Evolutionary conservation across 1,284 basidiomycete species (phyloP), one percentile per base, ranked within the genome.

Genomic region (Coniophora puteana): DNA sequence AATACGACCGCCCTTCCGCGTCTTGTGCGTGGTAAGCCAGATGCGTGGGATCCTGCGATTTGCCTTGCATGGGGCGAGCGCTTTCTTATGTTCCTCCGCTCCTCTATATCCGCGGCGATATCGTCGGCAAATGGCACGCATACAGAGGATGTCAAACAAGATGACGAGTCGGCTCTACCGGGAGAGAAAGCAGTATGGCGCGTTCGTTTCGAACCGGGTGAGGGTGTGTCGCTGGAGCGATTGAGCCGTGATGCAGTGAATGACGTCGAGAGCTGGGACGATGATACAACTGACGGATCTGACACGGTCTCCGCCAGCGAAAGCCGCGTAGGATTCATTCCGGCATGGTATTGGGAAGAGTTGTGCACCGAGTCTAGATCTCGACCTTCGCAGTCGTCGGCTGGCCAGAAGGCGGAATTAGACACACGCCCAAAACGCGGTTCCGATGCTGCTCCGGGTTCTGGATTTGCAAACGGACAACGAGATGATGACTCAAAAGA

Each of bases 261-360:
- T 36, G 83, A 86, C 14, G 84, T 88, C 1, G 62, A 61, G 40
- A 74, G 64, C 18, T 78, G 74, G 4, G 85, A 86, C 55, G 80
- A 84, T 37, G n/a, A n/a, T n/a, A n/a, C n/a, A n/a, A n/a, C n/a
- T n/a, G n/a, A n/a, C n/a, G n/a, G n/a, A n/a, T n/a, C n/a, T n/a
- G n/a, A n/a, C n/a, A n/a, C n/a, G n/a, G n/a, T n/a, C n/a, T n/a
- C n/a, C n/a, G n/a, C n/a, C n/a, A n/a, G n/a, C n/a, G n/a, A n/a
- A n/a, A n/a, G n/a, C n/a, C 67, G 88, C 41, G 68, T 85, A 12
- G 88, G 89, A 12, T 85, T 91, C 51, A 55, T 91, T 37, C 84
- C 86, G 6, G 63, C 59, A 44, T 80, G 78, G 76, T 90, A 83
- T 63, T 83, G 77, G 71, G 66, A 80, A n/a, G 72, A 72, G 48